Percentiles rank a stretch among this genome's conserved stretches.
Evolutionary conservation across 495 filamentous ascomycete species (phyloP).

Genomic region (Penicillium argentinense): DNA sequence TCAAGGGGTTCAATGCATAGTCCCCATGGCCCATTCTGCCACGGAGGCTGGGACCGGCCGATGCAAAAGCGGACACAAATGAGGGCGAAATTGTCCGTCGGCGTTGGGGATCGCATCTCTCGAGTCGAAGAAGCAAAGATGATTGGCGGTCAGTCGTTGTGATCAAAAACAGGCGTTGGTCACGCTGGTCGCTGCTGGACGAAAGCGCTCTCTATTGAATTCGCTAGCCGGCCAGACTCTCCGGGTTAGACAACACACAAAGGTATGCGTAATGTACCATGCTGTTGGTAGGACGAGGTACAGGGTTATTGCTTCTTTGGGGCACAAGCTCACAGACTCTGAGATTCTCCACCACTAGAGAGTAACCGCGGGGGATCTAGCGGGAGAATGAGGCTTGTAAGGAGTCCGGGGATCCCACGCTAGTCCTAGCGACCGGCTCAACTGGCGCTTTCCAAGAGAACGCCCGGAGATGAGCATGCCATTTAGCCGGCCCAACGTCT

Average conservation of each 20-base stretch:
- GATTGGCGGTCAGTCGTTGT: conserved; percentile 6
- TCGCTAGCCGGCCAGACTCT: too few relatives aligned
- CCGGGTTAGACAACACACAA: too few relatives aligned
- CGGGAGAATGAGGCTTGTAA: too few relatives aligned
- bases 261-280: too few relatives aligned
- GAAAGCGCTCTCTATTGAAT: neutral
- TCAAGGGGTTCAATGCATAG: neutral
- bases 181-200: conserved; percentile 8
- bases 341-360: conserved; percentile 22
- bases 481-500: too few relatives aligned
- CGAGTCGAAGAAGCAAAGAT: conserved; percentile 2
- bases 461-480: too few relatives aligned
- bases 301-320: too few relatives aligned
- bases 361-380: conserved; percentile 11
- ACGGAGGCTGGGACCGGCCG: conserved; percentile 16
- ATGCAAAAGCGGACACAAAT: conserved; percentile 9
- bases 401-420: neutral
- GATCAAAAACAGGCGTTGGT: conserved; percentile 7
- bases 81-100: neutral
- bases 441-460: too few relatives aligned
- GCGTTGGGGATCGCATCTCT: neutral
- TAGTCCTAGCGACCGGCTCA: neutral
- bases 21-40: conserved; percentile 12
- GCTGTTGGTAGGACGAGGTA: too few relatives aligned
- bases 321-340: too few relatives aligned